A percentile compares a stretch with the other conserved stretches of the same genome.
Conservation (phyloP, 2,329 filamentous ascomycete species). For the Cercospora brassicicola region DNA sequence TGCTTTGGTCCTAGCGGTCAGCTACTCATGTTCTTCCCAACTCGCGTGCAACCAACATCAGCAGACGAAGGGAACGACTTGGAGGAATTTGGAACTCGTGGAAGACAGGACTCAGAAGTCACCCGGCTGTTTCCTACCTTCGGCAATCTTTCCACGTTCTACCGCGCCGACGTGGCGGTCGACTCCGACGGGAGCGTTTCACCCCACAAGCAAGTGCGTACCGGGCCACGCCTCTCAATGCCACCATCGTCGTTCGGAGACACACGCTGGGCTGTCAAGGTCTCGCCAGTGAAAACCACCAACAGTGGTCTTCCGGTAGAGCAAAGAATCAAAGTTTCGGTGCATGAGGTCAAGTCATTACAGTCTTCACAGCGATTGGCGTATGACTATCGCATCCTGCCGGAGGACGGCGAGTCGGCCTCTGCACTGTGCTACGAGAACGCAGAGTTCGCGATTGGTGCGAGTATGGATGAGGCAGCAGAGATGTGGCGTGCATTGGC, state of each 20-base stretch:
- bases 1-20: conserved; percentile 59
- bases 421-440: conserved; percentile 83
- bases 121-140: conserved; percentile 34
- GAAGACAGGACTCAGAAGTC: conserved; percentile 61
- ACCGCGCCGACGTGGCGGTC: conserved; percentile 6
- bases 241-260: conserved; percentile 50
- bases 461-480: conserved; percentile 69
- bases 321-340: conserved; percentile 68
- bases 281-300: conserved; percentile 37
- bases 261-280: conserved; percentile 27
- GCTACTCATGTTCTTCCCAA: conserved; percentile 59
- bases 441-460: conserved; percentile 69
- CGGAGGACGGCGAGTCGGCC: conserved; percentile 56
- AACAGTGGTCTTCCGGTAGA: conserved; percentile 34
- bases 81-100: conserved; percentile 53
- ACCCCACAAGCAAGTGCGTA: not conserved
- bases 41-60: conserved; percentile 50
- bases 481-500: conserved; percentile 82
- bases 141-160: conserved; percentile 29
- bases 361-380: conserved; percentile 82
- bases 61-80: conserved; percentile 22
- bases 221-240: conserved; percentile 48
- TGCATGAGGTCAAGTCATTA: conserved; percentile 68
- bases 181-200: conserved; percentile 16
- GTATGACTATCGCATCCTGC: conserved; percentile 77